These are phyloP conservation scores for Mollisiaceae sp. DNA, from an alignment of 2,329 filamentous ascomycete species.

Conservation along the genomic window DNA sequence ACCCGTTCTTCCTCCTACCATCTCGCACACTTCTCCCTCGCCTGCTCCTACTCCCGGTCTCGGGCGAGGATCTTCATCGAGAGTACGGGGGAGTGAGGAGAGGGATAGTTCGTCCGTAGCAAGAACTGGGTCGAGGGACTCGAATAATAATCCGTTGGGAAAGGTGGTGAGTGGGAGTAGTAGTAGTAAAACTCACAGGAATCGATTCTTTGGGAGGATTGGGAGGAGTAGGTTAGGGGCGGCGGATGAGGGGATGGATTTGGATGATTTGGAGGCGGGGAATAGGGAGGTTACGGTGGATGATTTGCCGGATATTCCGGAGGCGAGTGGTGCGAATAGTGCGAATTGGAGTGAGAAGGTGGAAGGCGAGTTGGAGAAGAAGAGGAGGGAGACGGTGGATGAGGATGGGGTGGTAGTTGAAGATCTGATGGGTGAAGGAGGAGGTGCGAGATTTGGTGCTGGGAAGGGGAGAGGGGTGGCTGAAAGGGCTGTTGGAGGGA, in stretches of 20 bases:
- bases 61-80: not conserved
- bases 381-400: constrained; percentile 6
- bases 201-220: constrained; percentile 64
- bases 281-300: constrained; percentile 23
- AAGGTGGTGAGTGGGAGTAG: constrained; percentile 42
- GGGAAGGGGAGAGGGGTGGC: too few relatives aligned
- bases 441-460: not conserved
- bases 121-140: constrained; percentile 31
- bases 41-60: constrained; percentile 2
- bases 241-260: constrained; percentile 35
- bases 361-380: constrained; percentile 12
- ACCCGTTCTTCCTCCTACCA: constrained; percentile 45
- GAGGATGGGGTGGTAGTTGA: not conserved
- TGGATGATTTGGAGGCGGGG: constrained; percentile 41
- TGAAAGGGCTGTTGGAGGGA: not conserved
- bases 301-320: constrained; percentile 53
- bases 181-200: constrained; percentile 53
- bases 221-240: constrained; percentile 37
- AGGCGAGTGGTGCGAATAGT: constrained; percentile 35
- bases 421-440: too few relatives aligned
- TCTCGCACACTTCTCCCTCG: constrained; percentile 43
- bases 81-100: constrained; percentile 22
- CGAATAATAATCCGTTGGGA: constrained; percentile 34
- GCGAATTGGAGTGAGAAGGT: constrained; percentile 22
- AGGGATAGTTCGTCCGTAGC: constrained; percentile 29